Evolutionary conservation across 371 early-diverging fungal genomes (phyloP), one percentile per base, ranked within the genome.

Genomic region (Mortierella sp.): DNA sequence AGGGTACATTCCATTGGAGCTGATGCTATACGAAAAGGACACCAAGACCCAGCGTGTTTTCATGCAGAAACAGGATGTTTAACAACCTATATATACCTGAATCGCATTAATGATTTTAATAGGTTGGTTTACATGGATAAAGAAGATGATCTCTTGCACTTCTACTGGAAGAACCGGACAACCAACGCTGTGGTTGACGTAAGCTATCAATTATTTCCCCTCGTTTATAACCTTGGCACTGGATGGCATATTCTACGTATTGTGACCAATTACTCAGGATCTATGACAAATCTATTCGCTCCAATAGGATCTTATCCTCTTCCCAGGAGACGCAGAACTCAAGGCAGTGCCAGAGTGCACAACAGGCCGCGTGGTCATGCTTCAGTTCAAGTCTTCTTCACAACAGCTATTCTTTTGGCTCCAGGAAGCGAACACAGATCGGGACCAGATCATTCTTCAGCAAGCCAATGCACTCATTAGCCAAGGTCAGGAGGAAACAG

Each of bases 381-480:
- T 96, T 41, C 89, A 90, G 76, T 95, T 93, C 84, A 90, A 90
- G 81, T 91, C 94, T 0, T 93, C 94, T 4, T 84, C 86, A 68
- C 90, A 91, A 77, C 89, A 91, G 47, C 78, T 88, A 53, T 95
- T 96, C 82, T 94, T 93, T 69, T 96, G 96, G 96, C 90, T 94
- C 87, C 96, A 96, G 74, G 91, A 88, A 63, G 84, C 88, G 41
- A 87, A 88, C 59, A 86, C 84, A 32, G 88, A 87, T 19, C 85
- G 87, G 69, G 92, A 92, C 66, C 86, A 84, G 41, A 90, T 88
- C 65, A 60, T 87, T 28, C 83, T 86, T 63, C 76, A 67, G 7
- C 83, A 86, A 52, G 87, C 91, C 32, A 92, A 92, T 70, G 76
- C 83, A 43, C 81, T 90, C 63, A 89, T 93, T 67, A 89, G 89